Base-by-base conservation (phyloP, 345 rosid genomes). In the Pistacia integerrima region DNA sequence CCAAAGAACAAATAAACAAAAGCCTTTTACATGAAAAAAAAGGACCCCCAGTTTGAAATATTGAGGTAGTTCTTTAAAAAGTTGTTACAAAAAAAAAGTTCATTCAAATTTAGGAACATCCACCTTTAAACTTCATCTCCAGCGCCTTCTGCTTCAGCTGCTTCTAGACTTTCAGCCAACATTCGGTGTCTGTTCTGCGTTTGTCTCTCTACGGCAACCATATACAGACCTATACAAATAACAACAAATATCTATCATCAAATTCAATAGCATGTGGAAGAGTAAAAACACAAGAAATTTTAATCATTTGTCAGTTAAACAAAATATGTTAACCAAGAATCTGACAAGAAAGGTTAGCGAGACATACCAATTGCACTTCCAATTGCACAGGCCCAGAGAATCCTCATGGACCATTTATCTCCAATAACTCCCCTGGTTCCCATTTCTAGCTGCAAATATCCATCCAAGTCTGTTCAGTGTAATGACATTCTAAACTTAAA, bases 201-300 rank as follows among this genome's bases (percentile, higher is more conserved):
- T 84, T 92, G 94, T 78, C 97, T 91, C 48, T 94, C 93, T 35
- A 79, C 91, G 28, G 88, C 90, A 76, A 91, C 97, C 97, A 91
- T 92, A 81, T 91, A 94, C 33, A 92, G 75, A 76, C 96, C 98
- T 94, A 78, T 69, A 61, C 10, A 22, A 79, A 41, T 17, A 60
- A 54, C 12, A 17, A 44, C 25, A 10, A 70, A 52, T 74, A 76
- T 59, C 44, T 49, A 30, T 52, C 25, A 62, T 69, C 59, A 25
- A 25, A 25, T 25, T 25, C 25, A 67, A 48, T 13, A 6, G 7
- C 44, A 48, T 46, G 41, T 49, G 38, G 62, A 70, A 11, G 20
- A 11, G 28, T 57, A 16, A 65, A 59, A 51, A 10, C 8, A 13
- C 14, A 35, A 35, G 41, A 51, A 28, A 51, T 30, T 72, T 11